phyloP scores from a whole-genome alignment of 2,329 filamentous ascomycete species.

The Alternaria sp. region DNA sequence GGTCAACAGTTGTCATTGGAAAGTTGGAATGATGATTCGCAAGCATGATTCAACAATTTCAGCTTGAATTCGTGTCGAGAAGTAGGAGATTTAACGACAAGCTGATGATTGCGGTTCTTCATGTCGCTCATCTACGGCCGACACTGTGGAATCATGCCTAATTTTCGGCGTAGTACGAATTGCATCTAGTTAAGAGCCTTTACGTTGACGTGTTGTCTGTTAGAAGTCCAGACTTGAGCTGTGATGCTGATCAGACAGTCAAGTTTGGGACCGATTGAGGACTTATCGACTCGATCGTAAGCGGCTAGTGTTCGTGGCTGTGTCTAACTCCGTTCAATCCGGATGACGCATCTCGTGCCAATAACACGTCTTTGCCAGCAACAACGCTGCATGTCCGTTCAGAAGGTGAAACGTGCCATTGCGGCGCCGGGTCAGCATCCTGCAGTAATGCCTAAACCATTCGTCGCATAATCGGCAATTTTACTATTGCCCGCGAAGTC shows the following conservation, averaged over 20 bases:
- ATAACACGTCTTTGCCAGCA: constrained; percentile 13
- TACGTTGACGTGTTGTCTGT: neutral
- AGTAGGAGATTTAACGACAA: neutral
- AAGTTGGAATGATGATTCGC: neutral
- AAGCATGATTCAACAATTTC: neutral
- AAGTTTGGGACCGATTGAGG: constrained; percentile 15
- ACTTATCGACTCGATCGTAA: constrained; percentile 10
- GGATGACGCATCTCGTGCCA: constrained; percentile 22
- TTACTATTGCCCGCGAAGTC: neutral
- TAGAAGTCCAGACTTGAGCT: neutral
- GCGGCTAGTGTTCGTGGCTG: constrained; percentile 21
- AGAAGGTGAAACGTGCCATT: constrained; percentile 21
- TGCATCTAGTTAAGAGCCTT: neutral
- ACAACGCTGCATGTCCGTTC: constrained; percentile 14
- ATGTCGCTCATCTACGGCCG: neutral
- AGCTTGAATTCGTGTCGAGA: neutral
- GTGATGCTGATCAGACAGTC: neutral
- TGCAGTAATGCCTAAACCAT: neutral
- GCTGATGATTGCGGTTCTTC: neutral
- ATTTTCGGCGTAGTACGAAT: neutral
- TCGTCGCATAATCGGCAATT: neutral
- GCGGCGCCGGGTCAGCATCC: constrained; percentile 6
- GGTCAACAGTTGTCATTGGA: neutral
- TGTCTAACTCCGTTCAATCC: constrained; percentile 1
- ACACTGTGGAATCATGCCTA: neutral